Base-by-base conservation (phyloP, 495 filamentous ascomycete species). In the Penicillium ucsense region DNA sequence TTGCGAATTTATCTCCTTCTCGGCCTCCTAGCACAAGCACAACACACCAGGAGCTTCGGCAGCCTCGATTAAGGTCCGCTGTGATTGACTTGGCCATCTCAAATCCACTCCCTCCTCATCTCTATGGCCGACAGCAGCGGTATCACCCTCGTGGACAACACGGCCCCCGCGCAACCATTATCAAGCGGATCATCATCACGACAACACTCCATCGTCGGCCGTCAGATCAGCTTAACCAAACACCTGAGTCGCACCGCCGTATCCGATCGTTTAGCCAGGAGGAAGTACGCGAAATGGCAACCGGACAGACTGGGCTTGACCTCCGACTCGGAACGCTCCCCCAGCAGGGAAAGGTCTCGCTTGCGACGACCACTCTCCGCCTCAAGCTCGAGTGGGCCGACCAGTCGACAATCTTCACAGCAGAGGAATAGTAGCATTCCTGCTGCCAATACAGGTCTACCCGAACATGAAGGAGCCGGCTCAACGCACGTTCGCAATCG, bases 271-370 rank as follows among this genome's bases (percentile, higher is more conserved):
- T 59, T 80, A 8, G 57, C 69, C 6, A 73, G 67, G 49, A 64
- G 80, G 42, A 84, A 82, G 62, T 84, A 82, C 45, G 72, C 75
- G 6, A 82, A 80, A 63, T 85, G 78, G 66, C 76, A 84, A 45
- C 70, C 73, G 10, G 72, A 76, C 38, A 70, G 64, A 42, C 59
- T 72, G 6, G 61, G 65, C 2, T 50, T 71, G 30, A 36, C 59
- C 11, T 55, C 65, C 28, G 46, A 61, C 27, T 50, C 49, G 30
- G 51, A 53, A 5, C 48, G 55, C 20, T 45, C 51, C 2, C 36
- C 39, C 11, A 60, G 49, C 51, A 48, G 57, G 41, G 57, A 59
- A 20, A 53, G 55, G 10, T 63, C 56, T 11, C 55, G 54, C 39
- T 54, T 41, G 9, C 53, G 49, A 30, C 51, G 49, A 1, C 55